phyloP scores from a whole-genome alignment of 2,329 filamentous ascomycete genomes.

The Dryadomyces quercivorus region DNA sequence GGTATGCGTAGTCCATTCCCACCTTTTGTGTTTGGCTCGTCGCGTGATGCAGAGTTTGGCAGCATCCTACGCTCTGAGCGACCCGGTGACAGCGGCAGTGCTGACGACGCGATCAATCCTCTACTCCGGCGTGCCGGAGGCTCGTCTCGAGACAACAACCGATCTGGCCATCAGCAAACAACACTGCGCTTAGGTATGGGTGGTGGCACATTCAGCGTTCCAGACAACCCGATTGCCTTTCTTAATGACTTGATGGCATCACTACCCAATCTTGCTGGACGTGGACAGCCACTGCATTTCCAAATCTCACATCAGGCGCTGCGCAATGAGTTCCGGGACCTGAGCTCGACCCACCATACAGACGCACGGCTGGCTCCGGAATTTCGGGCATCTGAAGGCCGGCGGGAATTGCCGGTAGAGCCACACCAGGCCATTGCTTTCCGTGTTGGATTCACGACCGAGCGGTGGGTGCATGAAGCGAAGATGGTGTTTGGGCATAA shows the following conservation, averaged over 20 bases:
- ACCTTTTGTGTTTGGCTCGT: constrained; percentile 40
- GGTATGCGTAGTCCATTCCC: constrained; percentile 48
- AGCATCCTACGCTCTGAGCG: constrained; percentile 40
- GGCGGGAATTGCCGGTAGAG: constrained; percentile 28
- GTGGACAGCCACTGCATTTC: constrained; percentile 44
- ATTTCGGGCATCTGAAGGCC: background rate
- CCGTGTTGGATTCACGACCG: constrained; percentile 54
- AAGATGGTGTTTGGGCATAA: constrained; percentile 67
- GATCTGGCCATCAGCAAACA: constrained; percentile 22
- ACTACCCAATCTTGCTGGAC: constrained; percentile 23
- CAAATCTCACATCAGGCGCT: constrained; percentile 40
- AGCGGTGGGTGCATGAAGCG: constrained; percentile 82
- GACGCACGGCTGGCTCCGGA: constrained; percentile 1
- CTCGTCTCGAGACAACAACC: constrained; percentile 26
- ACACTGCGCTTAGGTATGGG: constrained; percentile 38
- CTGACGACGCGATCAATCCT: constrained; percentile 78
- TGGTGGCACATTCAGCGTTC: constrained; percentile 29
- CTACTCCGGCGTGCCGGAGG: constrained; percentile 56
- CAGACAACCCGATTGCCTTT: constrained; percentile 31
- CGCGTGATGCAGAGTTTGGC: constrained; percentile 41
- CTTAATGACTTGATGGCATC: constrained; percentile 44
- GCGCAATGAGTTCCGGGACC: constrained; percentile 38
- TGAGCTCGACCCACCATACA: constrained; percentile 27
- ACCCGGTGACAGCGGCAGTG: constrained; percentile 38
- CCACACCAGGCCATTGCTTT: constrained; percentile 70